Percentiles rank a stretch among this genome's conserved stretches.
phyloP scores from a whole-genome alignment of 2,329 filamentous ascomycete species.

The Dendryphion nanum region DNA sequence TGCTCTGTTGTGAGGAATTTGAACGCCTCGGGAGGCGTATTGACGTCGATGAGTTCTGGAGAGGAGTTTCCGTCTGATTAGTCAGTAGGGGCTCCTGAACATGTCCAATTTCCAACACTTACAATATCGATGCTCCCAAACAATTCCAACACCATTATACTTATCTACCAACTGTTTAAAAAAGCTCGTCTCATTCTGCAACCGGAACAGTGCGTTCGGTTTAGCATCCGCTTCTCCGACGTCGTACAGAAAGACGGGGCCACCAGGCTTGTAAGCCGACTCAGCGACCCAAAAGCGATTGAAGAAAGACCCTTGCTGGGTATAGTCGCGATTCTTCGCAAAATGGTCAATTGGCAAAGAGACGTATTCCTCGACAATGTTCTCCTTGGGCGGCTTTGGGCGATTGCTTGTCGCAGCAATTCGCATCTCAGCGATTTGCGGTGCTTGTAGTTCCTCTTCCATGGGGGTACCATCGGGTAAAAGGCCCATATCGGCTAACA shows the following conservation, averaged over 20 bases:
- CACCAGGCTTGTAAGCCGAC: conserved; percentile 33
- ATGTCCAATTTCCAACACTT: conserved; percentile 3
- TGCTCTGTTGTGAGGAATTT: conserved; percentile 41
- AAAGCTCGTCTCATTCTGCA: conserved; percentile 30
- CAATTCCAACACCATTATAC: conserved; percentile 38
- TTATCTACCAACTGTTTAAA: conserved; percentile 37
- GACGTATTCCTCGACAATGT: conserved; percentile 32
- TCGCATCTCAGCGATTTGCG: conserved; percentile 5
- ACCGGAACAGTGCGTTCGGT: conserved; percentile 18
- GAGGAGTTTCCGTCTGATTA: conserved; percentile 40
- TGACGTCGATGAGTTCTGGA: conserved; percentile 29
- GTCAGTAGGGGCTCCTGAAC: not conserved
- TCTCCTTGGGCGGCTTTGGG: conserved; percentile 2
- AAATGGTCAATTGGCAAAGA: conserved; percentile 39
- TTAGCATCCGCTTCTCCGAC: conserved; percentile 34
- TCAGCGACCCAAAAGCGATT: conserved; percentile 40
- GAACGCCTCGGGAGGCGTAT: conserved; percentile 35
- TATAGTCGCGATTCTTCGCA: conserved; percentile 20
- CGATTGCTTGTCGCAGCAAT: not conserved
- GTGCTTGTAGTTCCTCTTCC: conserved; percentile 2
- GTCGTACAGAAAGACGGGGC: conserved; percentile 41
- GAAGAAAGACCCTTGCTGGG: conserved; percentile 27
- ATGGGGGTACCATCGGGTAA: conserved; percentile 31
- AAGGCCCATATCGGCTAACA: conserved; percentile 34
- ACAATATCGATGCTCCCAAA: conserved; percentile 43